Conservation (phyloP, 805 yeast species). For the Torulaspora delbrueckii region DNA sequence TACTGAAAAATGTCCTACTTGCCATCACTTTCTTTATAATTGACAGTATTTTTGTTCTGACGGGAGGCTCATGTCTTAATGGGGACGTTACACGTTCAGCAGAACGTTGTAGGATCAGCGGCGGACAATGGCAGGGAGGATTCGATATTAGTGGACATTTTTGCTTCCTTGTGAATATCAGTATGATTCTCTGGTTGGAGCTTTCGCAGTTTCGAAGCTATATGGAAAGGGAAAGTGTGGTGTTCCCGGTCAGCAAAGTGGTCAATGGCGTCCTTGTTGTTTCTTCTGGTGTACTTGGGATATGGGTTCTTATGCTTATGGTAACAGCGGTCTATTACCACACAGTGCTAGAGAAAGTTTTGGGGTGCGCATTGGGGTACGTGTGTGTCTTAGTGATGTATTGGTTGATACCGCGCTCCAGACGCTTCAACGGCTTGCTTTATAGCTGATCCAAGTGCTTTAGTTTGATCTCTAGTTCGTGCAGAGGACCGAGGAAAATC, state of each 20-base stretch:
- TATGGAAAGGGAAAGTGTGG: constrained; percentile 12
- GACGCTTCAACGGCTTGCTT: constrained; percentile 4
- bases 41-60: constrained; percentile 32
- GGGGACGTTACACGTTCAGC: constrained; percentile 29
- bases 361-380: constrained; percentile 65
- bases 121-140: constrained; percentile 45
- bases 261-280: constrained; percentile 5
- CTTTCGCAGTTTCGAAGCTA: constrained; percentile 16
- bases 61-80: constrained; percentile 35
- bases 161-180: constrained; percentile 41
- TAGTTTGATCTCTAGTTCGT: constrained; percentile 18
- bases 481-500: constrained; percentile 24
- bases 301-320: constrained; percentile 56
- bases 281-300: constrained; percentile 17
- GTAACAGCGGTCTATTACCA: constrained; percentile 85
- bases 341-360: constrained; percentile 63
- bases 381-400: constrained; percentile 47
- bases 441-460: constrained; percentile 13
- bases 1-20: constrained; percentile 26
- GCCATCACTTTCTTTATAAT: constrained; percentile 29
- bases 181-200: constrained; percentile 41
- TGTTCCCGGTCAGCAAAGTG: constrained; percentile 1
- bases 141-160: constrained; percentile 54
- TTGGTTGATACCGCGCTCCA: constrained; percentile 21
- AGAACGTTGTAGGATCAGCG: constrained; percentile 28